Base-by-base conservation (phyloP, 1,139 yeast species). In the Candida glucosophila region DNA sequence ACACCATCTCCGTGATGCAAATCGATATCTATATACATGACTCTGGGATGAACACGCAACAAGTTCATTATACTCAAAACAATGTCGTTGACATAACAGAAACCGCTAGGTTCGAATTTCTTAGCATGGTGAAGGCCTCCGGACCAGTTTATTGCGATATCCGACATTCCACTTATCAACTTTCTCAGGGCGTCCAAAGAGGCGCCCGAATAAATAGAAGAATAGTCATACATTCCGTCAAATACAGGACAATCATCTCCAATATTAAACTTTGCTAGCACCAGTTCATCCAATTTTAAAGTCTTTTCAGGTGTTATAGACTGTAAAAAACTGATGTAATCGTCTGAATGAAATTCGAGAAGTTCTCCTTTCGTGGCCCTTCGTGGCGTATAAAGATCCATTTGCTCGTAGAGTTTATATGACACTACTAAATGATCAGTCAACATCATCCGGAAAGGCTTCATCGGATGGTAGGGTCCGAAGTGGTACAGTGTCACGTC, bases 1-100 rank as follows among this genome's bases (percentile, higher is more conserved):
- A 90, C 98, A 28, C 97, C 98, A 49, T 90, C 98, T 14, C 98
- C 98, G 48, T 90, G 98, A 50, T 90, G 98, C 14, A 90, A 73
- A 50, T 90, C 98, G 29, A 88, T 88, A 52, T 90, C 98, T 30
- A 90, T 85, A 48, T 90, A 90, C 44, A 90, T 60, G 4, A 90
- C 96, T 30, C 97, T 66, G 5, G 97, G 88, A 47, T 85, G 93
- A 35, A 80, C 80, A 34, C 96, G 64, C 37, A 90, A 62, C 30
- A 90, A 55, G 43, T 88, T 83, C 29, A 90, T 55, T 19, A 88
- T 83, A 18, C 94, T 85, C 31, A 90, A 58, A 1, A 88, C 98
- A 39, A 90, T 90, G 52, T 90, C 98, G 51, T 90, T 90, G 26
- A 86, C 82, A 47, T 88, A 90, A 49, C 98, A 90, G 44, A 90